phyloP scores from a whole-genome alignment of 2,329 filamentous ascomycete species.

The Fusarium humuli region DNA sequence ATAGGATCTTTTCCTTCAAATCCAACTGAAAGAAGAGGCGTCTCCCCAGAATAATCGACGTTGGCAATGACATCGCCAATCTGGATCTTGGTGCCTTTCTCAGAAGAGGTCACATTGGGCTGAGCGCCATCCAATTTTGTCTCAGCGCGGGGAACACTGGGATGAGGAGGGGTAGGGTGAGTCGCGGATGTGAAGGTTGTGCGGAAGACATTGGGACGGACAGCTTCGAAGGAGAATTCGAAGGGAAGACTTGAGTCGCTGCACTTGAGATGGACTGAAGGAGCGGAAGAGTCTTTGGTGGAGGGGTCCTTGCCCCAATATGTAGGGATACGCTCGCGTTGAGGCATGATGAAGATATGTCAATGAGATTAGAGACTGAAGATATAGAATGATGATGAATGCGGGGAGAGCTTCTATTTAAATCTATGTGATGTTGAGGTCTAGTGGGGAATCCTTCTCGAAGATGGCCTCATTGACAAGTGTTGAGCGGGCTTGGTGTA shows the following conservation, averaged over 20 bases:
- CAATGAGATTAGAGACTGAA: too few relatives aligned
- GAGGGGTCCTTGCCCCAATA: slow-evolving; percentile 40
- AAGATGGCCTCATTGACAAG: slow-evolving; percentile 1
- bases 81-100: slow-evolving; percentile 56
- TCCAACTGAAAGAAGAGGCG: slow-evolving; percentile 68
- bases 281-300: slow-evolving; percentile 48
- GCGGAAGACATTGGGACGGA: slow-evolving; percentile 73
- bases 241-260: slow-evolving; percentile 54
- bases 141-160: slow-evolving; percentile 64
- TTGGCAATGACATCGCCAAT: slow-evolving; percentile 63
- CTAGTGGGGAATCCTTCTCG: neutral
- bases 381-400: neutral
- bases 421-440: neutral
- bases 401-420: neutral
- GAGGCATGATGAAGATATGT: slow-evolving; percentile 39
- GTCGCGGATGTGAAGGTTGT: slow-evolving; percentile 72
- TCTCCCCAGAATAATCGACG: slow-evolving; percentile 66
- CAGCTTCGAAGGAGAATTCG: slow-evolving; percentile 71
- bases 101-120: slow-evolving; percentile 48
- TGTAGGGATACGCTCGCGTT: slow-evolving; percentile 47
- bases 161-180: slow-evolving; percentile 74
- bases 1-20: slow-evolving; percentile 64
- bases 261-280: slow-evolving; percentile 40
- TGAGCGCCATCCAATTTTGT: slow-evolving; percentile 49
- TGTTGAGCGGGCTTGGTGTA: neutral